phyloP scores from a whole-genome alignment of 1,139 yeast genomes.

The Saccharomyces pastorianus region DNA sequence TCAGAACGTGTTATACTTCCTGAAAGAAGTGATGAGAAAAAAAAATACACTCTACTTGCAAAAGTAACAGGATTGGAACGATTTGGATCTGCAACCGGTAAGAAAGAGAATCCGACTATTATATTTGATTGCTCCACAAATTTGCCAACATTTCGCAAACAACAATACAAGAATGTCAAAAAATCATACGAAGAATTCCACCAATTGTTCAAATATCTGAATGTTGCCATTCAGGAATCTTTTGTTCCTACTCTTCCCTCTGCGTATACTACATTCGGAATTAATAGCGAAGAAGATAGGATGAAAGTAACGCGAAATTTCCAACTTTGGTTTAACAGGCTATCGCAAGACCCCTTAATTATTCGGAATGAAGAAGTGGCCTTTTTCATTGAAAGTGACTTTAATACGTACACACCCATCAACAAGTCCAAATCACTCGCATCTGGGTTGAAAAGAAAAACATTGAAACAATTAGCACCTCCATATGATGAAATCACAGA shows the following conservation, averaged over 20 bases:
- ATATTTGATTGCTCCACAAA: constrained; percentile 40
- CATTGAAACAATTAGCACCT: constrained; percentile 82
- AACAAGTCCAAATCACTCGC: constrained; percentile 50
- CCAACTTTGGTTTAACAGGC: constrained; percentile 82
- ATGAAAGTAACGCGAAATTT: constrained; percentile 49
- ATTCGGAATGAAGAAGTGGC: constrained; percentile 84
- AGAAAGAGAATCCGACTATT: constrained; percentile 34
- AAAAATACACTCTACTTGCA: constrained; percentile 23
- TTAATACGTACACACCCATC: constrained; percentile 62
- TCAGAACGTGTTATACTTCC: not conserved
- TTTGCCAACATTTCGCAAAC: constrained; percentile 69
- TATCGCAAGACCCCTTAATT: constrained; percentile 65
- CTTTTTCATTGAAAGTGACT: constrained; percentile 81
- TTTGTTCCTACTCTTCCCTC: constrained; percentile 86
- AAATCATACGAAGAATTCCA: constrained; percentile 74
- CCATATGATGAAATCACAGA: constrained; percentile 84
- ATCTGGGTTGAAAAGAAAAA: constrained; percentile 77
- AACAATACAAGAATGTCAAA: constrained; percentile 62
- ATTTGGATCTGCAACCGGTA: constrained; percentile 31
- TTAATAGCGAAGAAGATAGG: constrained; percentile 75
- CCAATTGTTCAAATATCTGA: constrained; percentile 67
- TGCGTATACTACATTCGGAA: constrained; percentile 67
- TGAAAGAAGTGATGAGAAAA: constrained; percentile 7
- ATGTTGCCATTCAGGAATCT: constrained; percentile 79
- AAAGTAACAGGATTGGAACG: constrained; percentile 34